Conservation (phyloP, 495 filamentous ascomycete species). For the Margaritispora aquatica region DNA sequence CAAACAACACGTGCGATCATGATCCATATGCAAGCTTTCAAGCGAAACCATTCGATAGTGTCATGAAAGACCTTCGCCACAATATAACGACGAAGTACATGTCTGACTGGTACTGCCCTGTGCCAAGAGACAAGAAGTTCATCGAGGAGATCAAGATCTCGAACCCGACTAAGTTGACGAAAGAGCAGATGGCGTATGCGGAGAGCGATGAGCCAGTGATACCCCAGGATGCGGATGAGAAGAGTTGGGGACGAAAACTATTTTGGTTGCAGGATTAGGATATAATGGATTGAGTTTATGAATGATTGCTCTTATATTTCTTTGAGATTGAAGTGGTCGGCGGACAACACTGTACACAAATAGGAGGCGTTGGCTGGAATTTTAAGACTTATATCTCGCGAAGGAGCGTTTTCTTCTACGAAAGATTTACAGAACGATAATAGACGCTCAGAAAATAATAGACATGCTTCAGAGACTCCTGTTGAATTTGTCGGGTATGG, state of each 20-base stretch:
- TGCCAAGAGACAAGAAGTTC: not conserved
- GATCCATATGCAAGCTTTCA: not conserved
- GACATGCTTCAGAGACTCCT: too few relatives aligned
- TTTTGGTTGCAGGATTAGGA: not conserved
- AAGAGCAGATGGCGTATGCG: not conserved
- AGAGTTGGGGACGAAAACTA: not conserved
- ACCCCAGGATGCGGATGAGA: not conserved
- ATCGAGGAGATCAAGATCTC: not conserved
- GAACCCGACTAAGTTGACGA: not conserved
- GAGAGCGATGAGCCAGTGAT: not conserved
- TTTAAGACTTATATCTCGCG: too few relatives aligned
- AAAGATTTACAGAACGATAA: too few relatives aligned
- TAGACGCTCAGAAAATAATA: too few relatives aligned
- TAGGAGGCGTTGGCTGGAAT: too few relatives aligned
- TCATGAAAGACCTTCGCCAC: not conserved
- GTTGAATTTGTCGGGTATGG: too few relatives aligned
- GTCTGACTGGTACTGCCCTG: not conserved
- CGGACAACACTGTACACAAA: too few relatives aligned
- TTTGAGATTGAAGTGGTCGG: too few relatives aligned
- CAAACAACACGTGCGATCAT: not conserved
- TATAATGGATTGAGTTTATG: too few relatives aligned
- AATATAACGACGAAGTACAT: not conserved
- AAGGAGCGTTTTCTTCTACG: too few relatives aligned
- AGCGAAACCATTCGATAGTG: not conserved
- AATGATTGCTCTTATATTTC: too few relatives aligned